These are phyloP conservation scores for Neonectria punicea DNA, from an alignment of 2,329 filamentous ascomycete genomes.

Conservation along the genomic window DNA sequence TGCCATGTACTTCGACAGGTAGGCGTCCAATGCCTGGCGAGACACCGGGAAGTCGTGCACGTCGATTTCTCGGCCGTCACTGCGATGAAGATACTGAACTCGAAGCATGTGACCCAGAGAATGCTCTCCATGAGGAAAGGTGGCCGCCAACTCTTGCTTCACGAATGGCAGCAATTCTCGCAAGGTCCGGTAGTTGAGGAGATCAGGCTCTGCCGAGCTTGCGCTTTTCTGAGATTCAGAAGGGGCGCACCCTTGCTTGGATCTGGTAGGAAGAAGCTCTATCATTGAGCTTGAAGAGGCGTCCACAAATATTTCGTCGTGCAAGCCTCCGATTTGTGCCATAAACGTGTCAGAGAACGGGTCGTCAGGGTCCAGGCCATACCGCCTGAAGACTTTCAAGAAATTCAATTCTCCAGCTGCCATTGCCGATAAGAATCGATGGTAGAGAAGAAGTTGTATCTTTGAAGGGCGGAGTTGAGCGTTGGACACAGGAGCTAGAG, in stretches of 20 bases:
- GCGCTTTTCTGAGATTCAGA: slow-evolving; percentile 33
- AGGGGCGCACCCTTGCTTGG: slow-evolving; percentile 18
- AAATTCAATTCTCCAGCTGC: slow-evolving; percentile 78
- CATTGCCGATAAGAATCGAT: slow-evolving; percentile 82
- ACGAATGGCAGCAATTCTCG: slow-evolving; percentile 60
- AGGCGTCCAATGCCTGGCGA: slow-evolving; percentile 68
- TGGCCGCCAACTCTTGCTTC: slow-evolving; percentile 57
- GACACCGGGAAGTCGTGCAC: slow-evolving; percentile 74
- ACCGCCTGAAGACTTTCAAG: slow-evolving; percentile 74
- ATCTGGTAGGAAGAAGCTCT: slow-evolving; percentile 18
- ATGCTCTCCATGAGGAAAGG: slow-evolving; percentile 62
- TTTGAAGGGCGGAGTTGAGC: slow-evolving; percentile 79
- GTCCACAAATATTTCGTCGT: slow-evolving; percentile 72
- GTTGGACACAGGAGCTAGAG: slow-evolving; percentile 70
- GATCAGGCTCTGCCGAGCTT: slow-evolving; percentile 43
- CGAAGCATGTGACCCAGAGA: slow-evolving; percentile 63
- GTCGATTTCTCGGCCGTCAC: slow-evolving; percentile 64
- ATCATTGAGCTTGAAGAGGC: slow-evolving; percentile 48
- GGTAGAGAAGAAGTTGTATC: slow-evolving; percentile 91
- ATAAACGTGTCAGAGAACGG: slow-evolving; percentile 84
- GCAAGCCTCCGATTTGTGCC: slow-evolving; percentile 75
- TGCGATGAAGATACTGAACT: slow-evolving; percentile 64
- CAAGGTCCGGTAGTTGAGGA: slow-evolving; percentile 60
- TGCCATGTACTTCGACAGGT: slow-evolving; percentile 76
- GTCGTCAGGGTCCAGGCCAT: slow-evolving; percentile 72